Evolutionary conservation across 208 protist genomes (phyloP), one percentile per base, ranked within the genome.

Genomic region (Leishmania guyanensis): DNA sequence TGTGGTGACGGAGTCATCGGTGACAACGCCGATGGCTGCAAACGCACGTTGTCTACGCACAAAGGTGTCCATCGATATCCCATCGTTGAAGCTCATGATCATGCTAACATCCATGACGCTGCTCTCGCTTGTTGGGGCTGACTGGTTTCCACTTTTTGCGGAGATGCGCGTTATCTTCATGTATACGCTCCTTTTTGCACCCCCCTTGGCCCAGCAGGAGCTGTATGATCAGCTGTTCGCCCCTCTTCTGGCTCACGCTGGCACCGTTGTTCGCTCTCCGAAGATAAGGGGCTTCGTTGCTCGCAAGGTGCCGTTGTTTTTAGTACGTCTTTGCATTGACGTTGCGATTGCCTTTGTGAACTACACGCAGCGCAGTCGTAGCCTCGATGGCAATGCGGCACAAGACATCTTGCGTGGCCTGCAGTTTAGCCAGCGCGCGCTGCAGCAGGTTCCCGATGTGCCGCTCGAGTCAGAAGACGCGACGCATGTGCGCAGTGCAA

Each of bases 61-160:
- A 2, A 86, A 50, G n/a, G 72, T 86, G 17, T 26, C 65, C 5
- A 78, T 86, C 26, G 85, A 77, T 51, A 58, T 90, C 4, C 77
- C 79, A 9, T 83, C 88, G 10, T 77, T 95, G 36, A 94, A 95
- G 71, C 86, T 94, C 17, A 92, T 91, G 86, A 84, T 94, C 6
- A 93, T 94, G 86, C 85, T 94, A 36, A 88, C 78, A 39, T 79
- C 83, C 62, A 85, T 88, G 54, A 75, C 83, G 4, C 84, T 83
- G 6, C 79, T 91, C 20, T 91, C 91, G 46, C 80, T 88, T 33
- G 65, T 89, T 10, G 93, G 91, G 0, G 78, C 83, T 6, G 89
- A 92, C 33, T 71, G 69, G 20, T 39, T 94, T 51, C 93, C 93
- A 8, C 85, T 96, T 0, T 94, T 94, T 71, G 69, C 82, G 26